A percentile compares a stretch with the other conserved stretches of the same genome.
These are phyloP conservation scores for Blastobotrys chiropterorum DNA, from an alignment of 805 yeast genomes.

Conservation along the genomic window DNA sequence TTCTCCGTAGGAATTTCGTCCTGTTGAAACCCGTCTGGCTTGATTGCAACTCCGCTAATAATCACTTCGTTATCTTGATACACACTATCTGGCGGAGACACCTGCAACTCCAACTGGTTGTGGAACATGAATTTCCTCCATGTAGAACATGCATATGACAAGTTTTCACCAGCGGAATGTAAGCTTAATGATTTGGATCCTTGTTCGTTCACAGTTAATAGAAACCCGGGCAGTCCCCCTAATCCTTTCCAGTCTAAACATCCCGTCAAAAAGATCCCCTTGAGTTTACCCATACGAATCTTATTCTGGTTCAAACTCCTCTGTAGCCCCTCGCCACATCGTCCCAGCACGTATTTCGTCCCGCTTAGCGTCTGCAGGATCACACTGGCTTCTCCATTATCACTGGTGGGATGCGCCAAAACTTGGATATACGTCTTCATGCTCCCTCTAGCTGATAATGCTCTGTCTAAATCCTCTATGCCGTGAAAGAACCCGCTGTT, in stretches of 20 bases:
- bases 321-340: constrained; percentile 81
- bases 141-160: constrained; percentile 29
- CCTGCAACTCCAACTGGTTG: constrained; percentile 40
- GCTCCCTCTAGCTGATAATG: constrained; percentile 2
- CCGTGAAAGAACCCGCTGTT: background rate
- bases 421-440: constrained; percentile 28
- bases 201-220: constrained; percentile 76
- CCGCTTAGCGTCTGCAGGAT: constrained; percentile 45
- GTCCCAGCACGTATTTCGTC: constrained; percentile 63
- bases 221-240: constrained; percentile 89
- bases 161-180: constrained; percentile 1
- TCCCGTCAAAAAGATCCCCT: constrained; percentile 73
- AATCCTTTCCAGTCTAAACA: constrained; percentile 66
- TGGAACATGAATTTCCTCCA: constrained; percentile 88
- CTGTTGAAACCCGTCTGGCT: background rate
- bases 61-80: constrained; percentile 28
- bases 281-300: constrained; percentile 49
- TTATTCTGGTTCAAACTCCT: constrained; percentile 60
- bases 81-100: constrained; percentile 16
- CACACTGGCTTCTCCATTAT: constrained; percentile 43
- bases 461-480: background rate
- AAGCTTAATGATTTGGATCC: constrained; percentile 34
- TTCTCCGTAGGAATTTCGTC: background rate
- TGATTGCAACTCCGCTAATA: constrained; percentile 2
- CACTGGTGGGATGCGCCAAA: constrained; percentile 40